phyloP scores from a whole-genome alignment of 768 basidiomycete species.

The Hemileccinum impolitum region DNA sequence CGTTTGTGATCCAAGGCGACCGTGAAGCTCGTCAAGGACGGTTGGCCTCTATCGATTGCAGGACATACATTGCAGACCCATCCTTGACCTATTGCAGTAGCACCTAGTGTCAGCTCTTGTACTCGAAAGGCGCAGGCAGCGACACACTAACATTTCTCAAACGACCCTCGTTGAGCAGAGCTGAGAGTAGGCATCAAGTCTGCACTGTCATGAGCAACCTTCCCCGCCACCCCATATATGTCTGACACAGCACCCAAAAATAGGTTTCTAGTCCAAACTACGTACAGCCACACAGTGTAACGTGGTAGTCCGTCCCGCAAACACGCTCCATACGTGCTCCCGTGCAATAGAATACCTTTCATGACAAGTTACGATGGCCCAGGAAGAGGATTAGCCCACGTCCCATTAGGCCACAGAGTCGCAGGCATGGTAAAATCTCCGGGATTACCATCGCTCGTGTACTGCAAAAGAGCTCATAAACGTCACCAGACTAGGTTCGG shows the following conservation, averaged over 20 bases:
- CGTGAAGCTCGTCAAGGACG: slow-evolving; percentile 23
- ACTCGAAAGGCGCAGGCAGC: not conserved
- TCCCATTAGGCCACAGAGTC: slow-evolving; percentile 73
- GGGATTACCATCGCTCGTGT: slow-evolving; percentile 39
- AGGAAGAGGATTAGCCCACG: slow-evolving; percentile 69
- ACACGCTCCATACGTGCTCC: too few relatives aligned
- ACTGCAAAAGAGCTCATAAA: slow-evolving; percentile 35
- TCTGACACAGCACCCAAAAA: slow-evolving; percentile 16
- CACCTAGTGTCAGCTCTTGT: not conserved
- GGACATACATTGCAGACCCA: slow-evolving; percentile 36
- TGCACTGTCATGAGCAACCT: slow-evolving; percentile 7
- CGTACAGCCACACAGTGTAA: not conserved
- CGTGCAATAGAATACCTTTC: not conserved
- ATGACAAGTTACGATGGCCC: slow-evolving; percentile 57
- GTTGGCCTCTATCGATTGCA: slow-evolving; percentile 14
- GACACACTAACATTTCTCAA: slow-evolving; percentile 23
- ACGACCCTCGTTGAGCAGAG: slow-evolving; percentile 16
- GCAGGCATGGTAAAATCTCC: slow-evolving; percentile 85
- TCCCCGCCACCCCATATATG: slow-evolving; percentile 15
- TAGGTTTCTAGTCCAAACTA: not conserved
- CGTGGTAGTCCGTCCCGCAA: too few relatives aligned
- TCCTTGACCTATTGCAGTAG: slow-evolving; percentile 26
- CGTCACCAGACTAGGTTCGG: not conserved
- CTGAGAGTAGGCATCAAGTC: slow-evolving; percentile 22
- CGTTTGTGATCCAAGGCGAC: slow-evolving; percentile 34